Evolutionary conservation across 1,284 basidiomycete species (phyloP).

Genomic region (Pascua guehoae): DNA sequence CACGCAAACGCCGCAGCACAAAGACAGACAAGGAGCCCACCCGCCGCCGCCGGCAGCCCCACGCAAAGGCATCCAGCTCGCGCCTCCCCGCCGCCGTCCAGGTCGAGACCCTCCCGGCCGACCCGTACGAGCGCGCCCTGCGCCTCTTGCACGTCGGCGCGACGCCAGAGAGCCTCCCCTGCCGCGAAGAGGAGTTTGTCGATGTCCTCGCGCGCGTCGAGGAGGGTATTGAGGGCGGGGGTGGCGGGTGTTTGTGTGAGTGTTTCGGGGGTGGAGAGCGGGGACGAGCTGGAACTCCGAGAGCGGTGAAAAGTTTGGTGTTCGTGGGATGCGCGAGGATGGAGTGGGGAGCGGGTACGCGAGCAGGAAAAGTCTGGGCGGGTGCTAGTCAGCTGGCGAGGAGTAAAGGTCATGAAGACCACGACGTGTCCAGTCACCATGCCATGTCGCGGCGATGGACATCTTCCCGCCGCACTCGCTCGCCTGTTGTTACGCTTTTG

Average conservation of each 20-base stretch:
- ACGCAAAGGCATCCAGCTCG: slow-evolving; percentile 34
- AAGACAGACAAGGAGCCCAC: slow-evolving; percentile 3
- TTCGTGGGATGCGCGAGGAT: too few relatives aligned
- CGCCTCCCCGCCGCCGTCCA: slow-evolving; percentile 29
- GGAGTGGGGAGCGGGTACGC: too few relatives aligned
- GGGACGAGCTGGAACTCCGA: background rate
- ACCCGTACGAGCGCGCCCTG: slow-evolving; percentile 80
- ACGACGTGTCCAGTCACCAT: too few relatives aligned
- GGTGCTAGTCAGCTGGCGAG: too few relatives aligned
- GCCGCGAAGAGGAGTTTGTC: slow-evolving; percentile 81
- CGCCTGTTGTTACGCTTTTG: too few relatives aligned
- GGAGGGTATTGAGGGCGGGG: slow-evolving; percentile 84
- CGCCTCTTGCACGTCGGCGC: slow-evolving; percentile 89
- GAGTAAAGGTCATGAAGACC: too few relatives aligned
- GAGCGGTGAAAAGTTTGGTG: background rate
- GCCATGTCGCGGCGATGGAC: too few relatives aligned
- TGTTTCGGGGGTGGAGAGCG: too few relatives aligned
- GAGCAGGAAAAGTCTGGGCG: too few relatives aligned
- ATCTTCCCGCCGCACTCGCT: too few relatives aligned
- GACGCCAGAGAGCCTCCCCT: slow-evolving; percentile 84
- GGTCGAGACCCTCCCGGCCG: slow-evolving; percentile 56
- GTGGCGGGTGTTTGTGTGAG: slow-evolving; percentile 92
- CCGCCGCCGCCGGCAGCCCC: slow-evolving; percentile 22
- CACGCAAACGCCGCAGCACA: background rate
- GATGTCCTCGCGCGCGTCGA: slow-evolving; percentile 74